Evolutionary conservation across 345 rosid genomes (phyloP), one percentile per base, ranked within the genome.

Genomic region (Hibiscus mutabilis): DNA sequence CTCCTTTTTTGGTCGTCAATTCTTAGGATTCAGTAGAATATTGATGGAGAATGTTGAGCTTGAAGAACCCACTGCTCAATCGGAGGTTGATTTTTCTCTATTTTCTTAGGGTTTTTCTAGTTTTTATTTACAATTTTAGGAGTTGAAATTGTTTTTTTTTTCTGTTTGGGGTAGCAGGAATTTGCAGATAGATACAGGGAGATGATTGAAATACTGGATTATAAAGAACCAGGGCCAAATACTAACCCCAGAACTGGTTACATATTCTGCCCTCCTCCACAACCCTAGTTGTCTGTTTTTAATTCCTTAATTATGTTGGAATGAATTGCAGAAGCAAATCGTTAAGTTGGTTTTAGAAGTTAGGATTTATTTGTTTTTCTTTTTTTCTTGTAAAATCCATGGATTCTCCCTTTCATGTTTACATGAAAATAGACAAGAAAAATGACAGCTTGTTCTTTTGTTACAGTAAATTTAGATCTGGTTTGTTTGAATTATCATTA

Each of bases 191-290:
- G 7, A 21, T 35, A 78, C 51, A 76, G 85, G 70, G 65, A 67
- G 80, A 44, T 66, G 78, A 68, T 74, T 60, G 89, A 77, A 53
- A 21, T 73, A 75, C 40, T 78, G 82, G 92, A 86, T 63, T 88
- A 88, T 66, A 27, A 75, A 53, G 82, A 74, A 9, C 84, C 92
- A 10, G 72, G 71, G 53, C 79, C 89, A 19, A 88, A 86, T 75
- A 69, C 68, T 1, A 88, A 84, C 75, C 84, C 88, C 29, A 86
- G 52, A 79, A 71, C 81, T 66, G 86, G 84, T 19, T 80, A 31
- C 66, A 8, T 76, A 1, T 29, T 77, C 2, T 59, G 44, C 49
- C 89, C 92, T 75, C 75, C 89, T 60, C 85, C 86, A n/a, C 82
- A 63, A 5, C 66, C 25, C 21, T 22, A 55, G 44, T 42, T 42